These are phyloP conservation scores for Ramaria sp. DNA, from an alignment of 768 basidiomycete species.

Conservation along the genomic window DNA sequence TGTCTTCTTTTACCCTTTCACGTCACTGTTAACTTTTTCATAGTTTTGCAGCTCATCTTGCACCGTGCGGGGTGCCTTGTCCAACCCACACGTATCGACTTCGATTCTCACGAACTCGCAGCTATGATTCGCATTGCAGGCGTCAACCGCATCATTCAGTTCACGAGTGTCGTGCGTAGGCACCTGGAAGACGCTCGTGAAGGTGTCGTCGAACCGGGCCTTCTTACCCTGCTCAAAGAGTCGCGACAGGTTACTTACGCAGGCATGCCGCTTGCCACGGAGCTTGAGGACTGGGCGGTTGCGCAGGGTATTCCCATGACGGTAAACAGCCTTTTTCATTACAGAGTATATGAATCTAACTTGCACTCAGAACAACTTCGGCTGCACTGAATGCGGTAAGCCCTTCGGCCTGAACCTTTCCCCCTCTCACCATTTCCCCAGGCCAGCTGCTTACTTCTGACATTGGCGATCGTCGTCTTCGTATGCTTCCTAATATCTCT, in stretches of 20 bases:
- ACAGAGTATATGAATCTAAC: slow-evolving; percentile 11
- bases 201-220: slow-evolving; percentile 34
- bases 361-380: slow-evolving; percentile 55
- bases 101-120: slow-evolving; percentile 56
- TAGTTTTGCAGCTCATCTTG: slow-evolving; percentile 62
- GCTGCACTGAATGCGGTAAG: slow-evolving; percentile 71
- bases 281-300: slow-evolving; percentile 66
- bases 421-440: background rate
- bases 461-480: background rate
- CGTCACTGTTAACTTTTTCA: slow-evolving; percentile 13
- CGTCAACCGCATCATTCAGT: slow-evolving; percentile 69
- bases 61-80: slow-evolving; percentile 67
- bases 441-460: slow-evolving; percentile 4
- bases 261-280: slow-evolving; percentile 51
- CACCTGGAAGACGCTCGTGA: slow-evolving; percentile 52
- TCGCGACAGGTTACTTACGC: slow-evolving; percentile 58
- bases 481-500: background rate
- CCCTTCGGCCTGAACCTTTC: slow-evolving; percentile 32
- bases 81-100: slow-evolving; percentile 55
- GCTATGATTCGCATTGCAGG: slow-evolving; percentile 60
- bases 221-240: slow-evolving; percentile 43
- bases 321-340: slow-evolving; percentile 26
- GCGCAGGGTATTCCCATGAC: slow-evolving; percentile 51
- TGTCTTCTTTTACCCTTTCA: slow-evolving; percentile 16
- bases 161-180: slow-evolving; percentile 53